Evolutionary conservation across 257 asterid species (phyloP).

Genomic region (Solanum pinnatisectum): DNA sequence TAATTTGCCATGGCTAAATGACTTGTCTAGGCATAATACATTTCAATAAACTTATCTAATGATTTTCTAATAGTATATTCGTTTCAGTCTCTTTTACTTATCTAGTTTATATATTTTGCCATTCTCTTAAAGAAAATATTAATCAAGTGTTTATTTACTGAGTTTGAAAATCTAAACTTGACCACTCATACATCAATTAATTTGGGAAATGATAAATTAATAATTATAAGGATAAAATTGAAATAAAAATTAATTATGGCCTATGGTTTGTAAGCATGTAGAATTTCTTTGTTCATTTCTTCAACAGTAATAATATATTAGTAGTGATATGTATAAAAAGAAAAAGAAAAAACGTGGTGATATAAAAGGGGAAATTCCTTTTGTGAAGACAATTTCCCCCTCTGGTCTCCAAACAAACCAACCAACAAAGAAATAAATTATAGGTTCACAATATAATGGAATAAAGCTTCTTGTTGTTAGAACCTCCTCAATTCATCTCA

Average conservation of each 20-base stretch:
- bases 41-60: background rate
- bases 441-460: background rate
- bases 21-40: background rate
- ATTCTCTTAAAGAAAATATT: no score
- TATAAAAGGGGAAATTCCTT: background rate
- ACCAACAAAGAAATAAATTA: background rate
- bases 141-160: no score
- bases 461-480: background rate
- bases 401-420: background rate
- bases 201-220: background rate
- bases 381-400: background rate
- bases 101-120: background rate
- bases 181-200: no score
- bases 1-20: background rate
- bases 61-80: background rate
- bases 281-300: background rate
- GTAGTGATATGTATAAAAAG: background rate
- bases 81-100: background rate
- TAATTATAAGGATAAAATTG: background rate
- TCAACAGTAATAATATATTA: background rate
- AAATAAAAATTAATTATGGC: background rate
- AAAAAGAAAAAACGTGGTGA: no score
- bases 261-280: background rate
- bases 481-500: background rate
- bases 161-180: no score